These are phyloP conservation scores for Stentor roeselii DNA, from an alignment of 73 alveolate species.

Conservation along the genomic window DNA sequence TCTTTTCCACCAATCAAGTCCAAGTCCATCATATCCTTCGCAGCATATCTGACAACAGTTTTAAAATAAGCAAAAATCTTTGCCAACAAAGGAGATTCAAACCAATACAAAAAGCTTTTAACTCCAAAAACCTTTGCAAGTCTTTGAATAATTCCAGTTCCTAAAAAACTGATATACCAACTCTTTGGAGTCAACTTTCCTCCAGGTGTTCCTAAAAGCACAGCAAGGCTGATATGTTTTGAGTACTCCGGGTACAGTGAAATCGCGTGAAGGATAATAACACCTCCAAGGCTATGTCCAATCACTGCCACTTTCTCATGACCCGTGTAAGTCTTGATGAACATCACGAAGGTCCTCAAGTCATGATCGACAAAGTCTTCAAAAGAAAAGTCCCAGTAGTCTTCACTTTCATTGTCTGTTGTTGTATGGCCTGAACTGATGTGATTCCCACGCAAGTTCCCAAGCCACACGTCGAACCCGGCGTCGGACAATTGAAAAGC, in stretches of 20 bases:
- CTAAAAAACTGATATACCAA: not conserved
- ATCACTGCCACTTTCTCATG: not conserved
- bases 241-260: not conserved
- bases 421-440: not conserved
- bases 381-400: not conserved
- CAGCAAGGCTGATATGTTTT: not conserved
- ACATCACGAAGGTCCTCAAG: not conserved
- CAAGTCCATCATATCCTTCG: not conserved
- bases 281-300: slow-evolving; percentile 5
- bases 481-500: not conserved
- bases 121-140: not conserved
- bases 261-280: not conserved
- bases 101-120: not conserved
- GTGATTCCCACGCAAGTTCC: not conserved
- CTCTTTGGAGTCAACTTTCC: not conserved
- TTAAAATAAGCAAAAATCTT: not conserved
- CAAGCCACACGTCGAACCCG: not conserved
- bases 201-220: not conserved
- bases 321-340: not conserved
- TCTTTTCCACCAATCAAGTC: not conserved
- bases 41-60: not conserved
- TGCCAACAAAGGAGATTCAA: not conserved
- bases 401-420: not conserved
- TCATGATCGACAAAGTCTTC: not conserved
- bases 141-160: not conserved